Conservation (phyloP, 2,329 filamentous ascomycete species). For the Sporothrix luriei region DNA sequence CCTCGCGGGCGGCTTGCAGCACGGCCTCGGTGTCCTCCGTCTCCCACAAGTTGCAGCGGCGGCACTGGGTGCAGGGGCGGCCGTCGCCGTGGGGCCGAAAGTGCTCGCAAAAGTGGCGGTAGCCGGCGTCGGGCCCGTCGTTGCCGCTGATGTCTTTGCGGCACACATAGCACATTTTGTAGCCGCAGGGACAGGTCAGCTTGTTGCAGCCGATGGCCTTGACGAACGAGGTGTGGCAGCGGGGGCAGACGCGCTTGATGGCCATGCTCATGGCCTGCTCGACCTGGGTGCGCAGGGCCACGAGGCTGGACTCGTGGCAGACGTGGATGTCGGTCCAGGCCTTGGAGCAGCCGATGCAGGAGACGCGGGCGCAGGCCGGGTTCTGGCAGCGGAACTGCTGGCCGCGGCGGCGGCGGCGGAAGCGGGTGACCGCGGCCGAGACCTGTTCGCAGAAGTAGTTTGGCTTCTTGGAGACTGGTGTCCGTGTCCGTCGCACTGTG, state of each 20-base stretch:
- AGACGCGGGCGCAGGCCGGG: conserved; percentile 66
- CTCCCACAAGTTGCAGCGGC: conserved; percentile 77
- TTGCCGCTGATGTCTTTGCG: conserved; percentile 68
- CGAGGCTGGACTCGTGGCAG: conserved; percentile 81
- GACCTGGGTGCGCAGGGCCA: conserved; percentile 82
- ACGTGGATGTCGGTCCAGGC: conserved; percentile 86
- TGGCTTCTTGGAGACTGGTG: background rate
- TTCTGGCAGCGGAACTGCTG: conserved; percentile 77
- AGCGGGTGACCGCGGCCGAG: conserved; percentile 63
- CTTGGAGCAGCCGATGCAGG: conserved; percentile 81
- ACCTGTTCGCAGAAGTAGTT: conserved; percentile 52
- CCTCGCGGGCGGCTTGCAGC: conserved; percentile 67
- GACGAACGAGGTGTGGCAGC: conserved; percentile 88
- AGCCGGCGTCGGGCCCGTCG: conserved; percentile 63
- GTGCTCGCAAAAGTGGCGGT: conserved; percentile 94
- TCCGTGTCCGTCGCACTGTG: background rate
- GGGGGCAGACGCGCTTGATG: conserved; percentile 91
- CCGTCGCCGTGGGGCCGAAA: conserved; percentile 79
- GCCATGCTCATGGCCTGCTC: conserved; percentile 93
- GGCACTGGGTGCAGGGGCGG: conserved; percentile 74
- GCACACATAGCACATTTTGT: conserved; percentile 98
- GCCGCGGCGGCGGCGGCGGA: conserved; percentile 70
- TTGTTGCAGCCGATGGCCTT: conserved; percentile 97
- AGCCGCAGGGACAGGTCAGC: conserved; percentile 90
- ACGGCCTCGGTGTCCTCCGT: conserved; percentile 72